These are phyloP conservation scores for Eutypella sp. DNA, from an alignment of 2,329 filamentous ascomycete genomes.

Conservation along the genomic window DNA sequence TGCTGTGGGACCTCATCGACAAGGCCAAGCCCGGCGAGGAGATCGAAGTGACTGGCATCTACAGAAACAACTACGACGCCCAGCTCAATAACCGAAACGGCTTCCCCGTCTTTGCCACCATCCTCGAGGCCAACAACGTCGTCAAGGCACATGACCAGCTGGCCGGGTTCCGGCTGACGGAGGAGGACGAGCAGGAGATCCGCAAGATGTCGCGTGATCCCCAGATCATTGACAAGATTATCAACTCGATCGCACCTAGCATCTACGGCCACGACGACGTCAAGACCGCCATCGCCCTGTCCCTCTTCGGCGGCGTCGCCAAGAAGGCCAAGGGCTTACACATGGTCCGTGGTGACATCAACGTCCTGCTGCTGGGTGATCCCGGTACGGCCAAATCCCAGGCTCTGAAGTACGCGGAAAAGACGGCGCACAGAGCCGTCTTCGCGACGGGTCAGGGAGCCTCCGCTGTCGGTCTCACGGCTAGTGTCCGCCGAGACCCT, in stretches of 20 bases:
- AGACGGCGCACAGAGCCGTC: conserved; percentile 92
- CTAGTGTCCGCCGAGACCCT: conserved; percentile 90
- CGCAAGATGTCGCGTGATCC: conserved; percentile 83
- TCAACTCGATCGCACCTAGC: conserved; percentile 90
- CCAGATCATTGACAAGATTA: conserved; percentile 85
- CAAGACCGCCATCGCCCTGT: conserved; percentile 93
- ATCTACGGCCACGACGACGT: conserved; percentile 97
- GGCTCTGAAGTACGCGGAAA: conserved; percentile 94
- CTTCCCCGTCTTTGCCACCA: conserved; percentile 96
- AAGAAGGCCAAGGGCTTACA: conserved; percentile 88
- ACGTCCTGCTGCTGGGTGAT: conserved; percentile 91
- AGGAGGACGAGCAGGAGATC: conserved; percentile 91
- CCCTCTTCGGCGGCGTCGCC: conserved; percentile 88
- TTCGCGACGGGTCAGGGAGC: conserved; percentile 98
- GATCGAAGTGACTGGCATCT: conserved; percentile 93
- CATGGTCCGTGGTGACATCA: conserved; percentile 94
- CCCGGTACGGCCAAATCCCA: conserved; percentile 98
- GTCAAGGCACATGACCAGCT: conserved; percentile 97
- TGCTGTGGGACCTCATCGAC: conserved; percentile 96
- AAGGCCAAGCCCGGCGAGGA: conserved; percentile 96
- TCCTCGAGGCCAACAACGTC: conserved; percentile 94
- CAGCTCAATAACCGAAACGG: conserved; percentile 98
- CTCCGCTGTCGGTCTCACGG: conserved; percentile 94
- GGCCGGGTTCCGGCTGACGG: conserved; percentile 90
- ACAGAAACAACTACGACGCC: conserved; percentile 97